Conservation (phyloP, 2,329 filamentous ascomycete species). For the Aureobasidium subglaciale region DNA sequence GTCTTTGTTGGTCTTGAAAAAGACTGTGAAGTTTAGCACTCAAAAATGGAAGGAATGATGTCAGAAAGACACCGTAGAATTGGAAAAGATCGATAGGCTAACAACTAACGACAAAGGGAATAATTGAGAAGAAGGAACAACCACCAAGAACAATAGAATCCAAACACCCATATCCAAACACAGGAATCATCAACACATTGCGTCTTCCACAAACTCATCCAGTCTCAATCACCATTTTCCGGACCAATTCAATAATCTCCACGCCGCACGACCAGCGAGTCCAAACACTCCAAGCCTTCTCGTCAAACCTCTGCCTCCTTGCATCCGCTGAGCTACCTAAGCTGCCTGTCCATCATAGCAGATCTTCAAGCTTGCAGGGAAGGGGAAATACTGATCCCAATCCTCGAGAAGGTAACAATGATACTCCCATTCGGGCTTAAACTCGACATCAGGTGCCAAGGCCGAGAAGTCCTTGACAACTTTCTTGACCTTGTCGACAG, state of each 20-base stretch:
- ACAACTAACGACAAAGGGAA: not conserved
- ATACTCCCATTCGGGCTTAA: slow-evolving; percentile 31
- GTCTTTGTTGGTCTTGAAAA: too few relatives aligned
- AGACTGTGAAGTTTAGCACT: too few relatives aligned
- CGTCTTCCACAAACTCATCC: not conserved
- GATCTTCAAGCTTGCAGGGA: slow-evolving; percentile 32
- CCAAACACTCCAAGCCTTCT: slow-evolving; percentile 1
- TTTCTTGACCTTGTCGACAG: slow-evolving; percentile 37
- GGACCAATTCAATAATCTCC: slow-evolving; percentile 8
- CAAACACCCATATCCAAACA: not conserved
- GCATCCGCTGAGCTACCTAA: slow-evolving; percentile 1
- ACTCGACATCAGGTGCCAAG: slow-evolving; percentile 23
- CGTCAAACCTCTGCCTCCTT: not conserved
- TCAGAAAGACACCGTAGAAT: not conserved
- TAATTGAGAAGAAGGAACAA: not conserved
- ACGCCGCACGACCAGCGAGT: not conserved
- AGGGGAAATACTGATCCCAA: slow-evolving; percentile 41
- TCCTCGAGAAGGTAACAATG: slow-evolving; percentile 43
- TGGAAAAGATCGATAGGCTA: not conserved
- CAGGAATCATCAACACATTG: not conserved
- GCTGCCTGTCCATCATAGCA: slow-evolving; percentile 1
- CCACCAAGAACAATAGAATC: not conserved
- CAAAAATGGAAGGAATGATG: not conserved
- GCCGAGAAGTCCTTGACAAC: slow-evolving; percentile 30
- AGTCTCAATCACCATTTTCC: not conserved